phyloP scores from a whole-genome alignment of 805 yeast species.

The Ascoidea tarda region DNA sequence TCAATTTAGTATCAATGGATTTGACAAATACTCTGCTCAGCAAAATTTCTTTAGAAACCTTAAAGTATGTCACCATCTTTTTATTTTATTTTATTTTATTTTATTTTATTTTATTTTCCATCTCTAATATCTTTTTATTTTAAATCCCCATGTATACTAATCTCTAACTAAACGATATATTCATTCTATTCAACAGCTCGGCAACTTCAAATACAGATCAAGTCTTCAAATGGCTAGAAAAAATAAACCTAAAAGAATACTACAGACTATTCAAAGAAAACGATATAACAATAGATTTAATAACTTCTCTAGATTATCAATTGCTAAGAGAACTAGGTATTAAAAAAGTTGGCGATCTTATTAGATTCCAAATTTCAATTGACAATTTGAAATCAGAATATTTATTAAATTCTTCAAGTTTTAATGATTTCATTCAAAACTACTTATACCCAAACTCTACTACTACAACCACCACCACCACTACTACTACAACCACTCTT shows the following conservation, averaged over 20 bases:
- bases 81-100: too few relatives aligned
- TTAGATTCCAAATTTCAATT: conserved; percentile 49
- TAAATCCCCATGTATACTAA: too few relatives aligned
- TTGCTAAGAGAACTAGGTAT: conserved; percentile 66
- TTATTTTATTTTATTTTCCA: too few relatives aligned
- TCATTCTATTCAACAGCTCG: background rate
- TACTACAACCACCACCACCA: background rate
- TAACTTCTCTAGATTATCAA: conserved; percentile 29
- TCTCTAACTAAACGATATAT: too few relatives aligned
- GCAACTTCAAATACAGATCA: background rate
- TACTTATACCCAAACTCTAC: background rate
- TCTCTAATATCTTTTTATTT: too few relatives aligned
- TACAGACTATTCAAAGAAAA: background rate
- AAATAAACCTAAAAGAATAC: background rate
- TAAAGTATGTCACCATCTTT: too few relatives aligned
- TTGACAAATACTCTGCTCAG: too few relatives aligned
- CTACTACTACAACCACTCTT: background rate
- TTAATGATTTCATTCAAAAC: too few relatives aligned
- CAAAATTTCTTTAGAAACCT: too few relatives aligned
- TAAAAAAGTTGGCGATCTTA: conserved; percentile 69
- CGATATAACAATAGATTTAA: conserved; percentile 2
- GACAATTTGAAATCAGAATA: conserved; percentile 20
- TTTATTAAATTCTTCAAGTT: background rate
- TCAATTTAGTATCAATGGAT: too few relatives aligned
- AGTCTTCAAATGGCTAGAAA: background rate